Evolutionary conservation across 768 basidiomycete genomes (phyloP), one percentile per base, ranked within the genome.

Genomic region (Amanita thiersii): DNA sequence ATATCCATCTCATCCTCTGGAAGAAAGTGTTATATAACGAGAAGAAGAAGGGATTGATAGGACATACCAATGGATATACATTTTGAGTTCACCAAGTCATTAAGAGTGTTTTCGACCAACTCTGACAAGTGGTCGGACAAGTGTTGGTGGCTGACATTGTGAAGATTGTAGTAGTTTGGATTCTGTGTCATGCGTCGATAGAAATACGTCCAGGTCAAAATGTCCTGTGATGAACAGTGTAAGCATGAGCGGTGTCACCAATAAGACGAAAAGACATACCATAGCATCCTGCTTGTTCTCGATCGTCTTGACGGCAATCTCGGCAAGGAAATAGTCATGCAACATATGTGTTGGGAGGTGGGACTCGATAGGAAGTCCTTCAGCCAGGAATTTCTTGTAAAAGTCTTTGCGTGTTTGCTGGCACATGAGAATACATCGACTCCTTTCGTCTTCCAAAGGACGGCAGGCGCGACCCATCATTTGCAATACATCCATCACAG

Each of bases 381-480:
- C 93, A 1, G 83, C 82, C 38, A 99, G 60, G 77, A 98, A 98
- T 61, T 97, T 98, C 66, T 92, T 94, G 74, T 93, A 98, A 62
- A 98, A 99, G 58, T 98, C 94, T 61, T 98, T 99, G 25, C 93
- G 75, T 0, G 90, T 94, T 60, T 94, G 89, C 53, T 98, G 94
- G 54, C 89, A 91, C 92, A 99, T 97, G 26, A 97, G 66, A 2
- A 99, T 85, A 53, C 94, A 98, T 10, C 91, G 85, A 51, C 89
- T 92, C 45, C 84, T 81, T 2, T 85, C 81, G 51, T 98, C 96
- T 51, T 90, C 79, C 29, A 65, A 60, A 5, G 96, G 94, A 11
- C 93, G 82, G 58, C 93, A 97, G 0, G 96, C 96, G n/a, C 82
- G 78, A 31, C 94, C 96, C 82, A 98, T 94, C 94, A 99, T 98